Percentiles rank a stretch among this genome's conserved stretches.
phyloP scores from a whole-genome alignment of 192 early-diverging fungal genomes.

The Endogone sp. region DNA sequence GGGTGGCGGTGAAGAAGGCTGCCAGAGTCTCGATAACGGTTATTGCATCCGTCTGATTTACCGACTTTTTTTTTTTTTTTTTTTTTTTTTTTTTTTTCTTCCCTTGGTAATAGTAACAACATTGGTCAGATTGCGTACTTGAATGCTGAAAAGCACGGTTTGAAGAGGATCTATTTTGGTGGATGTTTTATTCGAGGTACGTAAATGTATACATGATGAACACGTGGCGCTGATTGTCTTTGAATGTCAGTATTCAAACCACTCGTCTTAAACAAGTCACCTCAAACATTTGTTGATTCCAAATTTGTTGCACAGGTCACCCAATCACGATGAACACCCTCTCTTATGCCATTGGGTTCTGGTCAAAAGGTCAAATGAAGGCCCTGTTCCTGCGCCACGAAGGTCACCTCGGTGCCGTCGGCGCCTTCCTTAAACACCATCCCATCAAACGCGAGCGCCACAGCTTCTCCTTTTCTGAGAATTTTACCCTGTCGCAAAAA shows the following conservation, averaged over 20 bases:
- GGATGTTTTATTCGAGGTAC: slow-evolving; percentile 94
- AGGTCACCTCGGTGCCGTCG: slow-evolving; percentile 93
- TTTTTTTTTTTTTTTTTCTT: neutral
- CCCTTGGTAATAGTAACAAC: slow-evolving; percentile 70
- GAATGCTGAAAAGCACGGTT: slow-evolving; percentile 89
- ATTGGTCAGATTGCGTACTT: slow-evolving; percentile 98
- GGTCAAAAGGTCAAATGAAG: slow-evolving; percentile 93
- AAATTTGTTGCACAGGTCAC: slow-evolving; percentile 52
- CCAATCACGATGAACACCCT: slow-evolving; percentile 97
- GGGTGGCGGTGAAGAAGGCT: too few relatives aligned
- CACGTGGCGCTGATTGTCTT: too few relatives aligned
- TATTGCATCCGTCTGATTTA: too few relatives aligned
- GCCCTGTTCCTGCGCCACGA: slow-evolving; percentile 96
- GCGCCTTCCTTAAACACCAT: slow-evolving; percentile 69
- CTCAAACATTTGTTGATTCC: neutral
- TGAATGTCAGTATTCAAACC: neutral
- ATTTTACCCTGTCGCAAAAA: slow-evolving; percentile 63
- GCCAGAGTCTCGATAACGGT: too few relatives aligned
- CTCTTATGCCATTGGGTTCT: slow-evolving; percentile 95
- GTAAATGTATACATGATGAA: too few relatives aligned
- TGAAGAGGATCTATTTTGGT: slow-evolving; percentile 92
- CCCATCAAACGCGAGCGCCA: slow-evolving; percentile 32
- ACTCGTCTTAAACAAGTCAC: neutral
- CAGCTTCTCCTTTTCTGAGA: slow-evolving; percentile 75
- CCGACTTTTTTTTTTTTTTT: too few relatives aligned